Evolutionary conservation across 306 rosid species (phyloP).

Genomic region (Leucaena leucocephala): DNA sequence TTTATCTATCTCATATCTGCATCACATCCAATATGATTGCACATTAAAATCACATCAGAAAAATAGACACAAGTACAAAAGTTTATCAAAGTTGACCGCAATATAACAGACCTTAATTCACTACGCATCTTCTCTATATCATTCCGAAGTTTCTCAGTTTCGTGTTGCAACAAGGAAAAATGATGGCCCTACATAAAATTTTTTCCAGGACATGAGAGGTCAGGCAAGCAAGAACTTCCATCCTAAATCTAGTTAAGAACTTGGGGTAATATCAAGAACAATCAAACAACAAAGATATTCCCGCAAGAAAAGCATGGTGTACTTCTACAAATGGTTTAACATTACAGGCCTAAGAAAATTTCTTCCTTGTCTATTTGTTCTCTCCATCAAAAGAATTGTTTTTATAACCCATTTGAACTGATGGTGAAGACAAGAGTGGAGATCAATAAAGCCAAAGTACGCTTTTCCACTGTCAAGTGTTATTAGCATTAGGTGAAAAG

Average conservation of each 20-base stretch:
- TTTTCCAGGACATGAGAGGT: not conserved
- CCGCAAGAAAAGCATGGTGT: not conserved
- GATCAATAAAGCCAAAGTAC: not conserved
- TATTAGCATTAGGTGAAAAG: not conserved
- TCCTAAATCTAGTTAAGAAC: not conserved
- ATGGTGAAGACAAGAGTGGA: not conserved
- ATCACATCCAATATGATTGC: conserved; percentile 32
- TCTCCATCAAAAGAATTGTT: not conserved
- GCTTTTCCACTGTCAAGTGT: not conserved
- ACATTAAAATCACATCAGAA: conserved; percentile 18
- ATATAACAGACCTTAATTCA: conserved; percentile 68
- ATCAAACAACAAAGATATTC: not conserved
- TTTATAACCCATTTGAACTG: not conserved
- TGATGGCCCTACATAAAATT: conserved; percentile 70
- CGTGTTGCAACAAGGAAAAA: conserved; percentile 88
- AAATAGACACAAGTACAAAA: conserved; percentile 26
- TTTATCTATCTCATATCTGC: conserved; percentile 92
- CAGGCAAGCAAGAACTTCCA: not conserved
- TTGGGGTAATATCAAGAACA: not conserved
- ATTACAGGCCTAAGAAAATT: not conserved
- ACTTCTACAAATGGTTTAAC: conserved; percentile 2
- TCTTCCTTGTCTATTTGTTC: not conserved
- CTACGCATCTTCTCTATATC: conserved; percentile 96
- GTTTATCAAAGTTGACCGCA: not conserved
- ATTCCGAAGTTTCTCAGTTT: conserved; percentile 86